phyloP scores from a whole-genome alignment of 768 basidiomycete species.

The Tricholoma hemisulphureum region DNA sequence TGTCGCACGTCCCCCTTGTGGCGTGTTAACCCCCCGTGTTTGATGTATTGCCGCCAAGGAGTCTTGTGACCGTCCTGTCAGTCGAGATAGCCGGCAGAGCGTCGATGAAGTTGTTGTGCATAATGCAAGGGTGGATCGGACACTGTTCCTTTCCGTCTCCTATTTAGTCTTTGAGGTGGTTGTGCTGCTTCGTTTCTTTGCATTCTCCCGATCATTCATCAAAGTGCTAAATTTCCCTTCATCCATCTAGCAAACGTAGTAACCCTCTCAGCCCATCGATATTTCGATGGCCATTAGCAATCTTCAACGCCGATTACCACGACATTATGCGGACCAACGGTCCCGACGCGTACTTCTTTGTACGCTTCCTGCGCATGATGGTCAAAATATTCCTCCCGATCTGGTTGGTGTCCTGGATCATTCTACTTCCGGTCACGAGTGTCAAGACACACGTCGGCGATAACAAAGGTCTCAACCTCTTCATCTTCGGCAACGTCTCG shows the following conservation, averaged over 20 bases:
- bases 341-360: constrained; percentile 90
- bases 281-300: constrained; percentile 64
- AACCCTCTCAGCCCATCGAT: constrained; percentile 47
- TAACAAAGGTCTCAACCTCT: constrained; percentile 59
- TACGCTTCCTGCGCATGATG: constrained; percentile 88
- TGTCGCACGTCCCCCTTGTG: not conserved
- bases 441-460: constrained; percentile 47
- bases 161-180: not conserved
- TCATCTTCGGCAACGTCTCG: constrained; percentile 81
- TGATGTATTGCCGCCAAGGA: not conserved
- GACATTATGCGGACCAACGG: constrained; percentile 71
- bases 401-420: constrained; percentile 85
- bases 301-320: constrained; percentile 61
- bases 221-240: not conserved
- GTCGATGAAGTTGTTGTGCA: not conserved
- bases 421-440: constrained; percentile 76
- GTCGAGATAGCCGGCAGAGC: not conserved
- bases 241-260: constrained; percentile 51
- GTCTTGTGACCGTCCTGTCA: not conserved
- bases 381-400: constrained; percentile 80
- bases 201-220: not conserved
- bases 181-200: not conserved
- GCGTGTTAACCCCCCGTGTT: not conserved
- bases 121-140: not conserved
- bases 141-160: not conserved